Evolutionary conservation across 441 rosid genomes (phyloP).

Genomic region (Adansonia madagascariensis): DNA sequence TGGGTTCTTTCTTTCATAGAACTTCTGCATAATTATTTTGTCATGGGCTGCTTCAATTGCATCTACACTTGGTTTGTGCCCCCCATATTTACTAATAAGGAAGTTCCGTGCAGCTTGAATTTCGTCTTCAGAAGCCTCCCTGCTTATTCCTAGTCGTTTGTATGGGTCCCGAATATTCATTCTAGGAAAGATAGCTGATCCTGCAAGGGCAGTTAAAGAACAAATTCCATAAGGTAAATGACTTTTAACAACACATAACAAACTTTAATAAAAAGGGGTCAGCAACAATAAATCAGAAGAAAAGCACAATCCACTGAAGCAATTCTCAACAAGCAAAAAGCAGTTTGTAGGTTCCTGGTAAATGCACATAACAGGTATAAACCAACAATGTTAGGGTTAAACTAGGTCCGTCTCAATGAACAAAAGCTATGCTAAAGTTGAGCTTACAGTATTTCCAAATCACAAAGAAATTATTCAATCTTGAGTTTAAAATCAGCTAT

Average conservation of each 20-base stretch:
- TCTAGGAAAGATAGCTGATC: slow-evolving; percentile 77
- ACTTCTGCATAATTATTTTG: slow-evolving; percentile 95
- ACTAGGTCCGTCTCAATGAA: neutral
- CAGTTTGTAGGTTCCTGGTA: neutral
- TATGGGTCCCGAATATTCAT: slow-evolving; percentile 82
- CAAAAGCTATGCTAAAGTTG: neutral
- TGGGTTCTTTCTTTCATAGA: slow-evolving; percentile 83
- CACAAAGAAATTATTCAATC: neutral
- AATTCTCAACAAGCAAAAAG: neutral
- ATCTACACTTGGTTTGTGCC: slow-evolving; percentile 89
- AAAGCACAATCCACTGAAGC: neutral
- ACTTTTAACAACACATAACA: neutral
- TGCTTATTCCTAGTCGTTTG: slow-evolving; percentile 91
- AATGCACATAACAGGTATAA: slow-evolving; percentile 16
- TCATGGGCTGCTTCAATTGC: slow-evolving; percentile 94
- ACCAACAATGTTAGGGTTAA: slow-evolving; percentile 10
- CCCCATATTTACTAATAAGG: slow-evolving; percentile 74
- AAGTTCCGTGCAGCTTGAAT: slow-evolving; percentile 92
- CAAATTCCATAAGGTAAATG: slow-evolving; percentile 18
- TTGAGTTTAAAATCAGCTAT: slow-evolving; percentile 18
- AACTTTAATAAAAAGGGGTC: slow-evolving; percentile 2
- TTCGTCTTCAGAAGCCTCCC: slow-evolving; percentile 92
- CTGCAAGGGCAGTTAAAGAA: slow-evolving; percentile 32
- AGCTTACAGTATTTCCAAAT: slow-evolving; percentile 1
- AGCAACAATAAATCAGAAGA: neutral